Percentiles rank a stretch among this genome's conserved stretches.
These are phyloP conservation scores for Pseudogymnoascus sp. DNA, from an alignment of 2,329 filamentous ascomycete species.

Conservation along the genomic window DNA sequence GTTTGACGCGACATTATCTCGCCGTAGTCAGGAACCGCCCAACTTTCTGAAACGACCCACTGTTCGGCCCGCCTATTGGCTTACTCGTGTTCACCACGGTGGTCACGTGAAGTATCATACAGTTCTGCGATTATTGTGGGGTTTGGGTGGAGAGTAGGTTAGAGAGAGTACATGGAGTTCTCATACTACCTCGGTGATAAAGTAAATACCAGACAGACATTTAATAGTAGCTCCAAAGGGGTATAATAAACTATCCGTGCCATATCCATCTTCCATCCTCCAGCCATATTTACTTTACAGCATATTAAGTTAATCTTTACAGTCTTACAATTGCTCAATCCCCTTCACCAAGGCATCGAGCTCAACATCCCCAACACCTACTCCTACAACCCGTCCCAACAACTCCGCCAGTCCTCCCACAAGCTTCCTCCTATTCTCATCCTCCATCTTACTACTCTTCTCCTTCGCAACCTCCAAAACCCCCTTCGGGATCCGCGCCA, in stretches of 20 bases:
- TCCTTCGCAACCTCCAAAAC: conserved; percentile 72
- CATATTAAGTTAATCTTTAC: background rate
- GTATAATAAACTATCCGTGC: background rate
- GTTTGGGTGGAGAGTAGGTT: background rate
- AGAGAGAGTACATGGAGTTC: background rate
- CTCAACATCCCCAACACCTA: conserved; percentile 15
- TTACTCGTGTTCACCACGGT: background rate
- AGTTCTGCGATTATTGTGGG: background rate
- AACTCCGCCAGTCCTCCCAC: conserved; percentile 34
- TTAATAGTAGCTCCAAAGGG: background rate
- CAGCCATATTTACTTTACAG: background rate
- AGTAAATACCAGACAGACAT: background rate
- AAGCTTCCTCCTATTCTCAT: conserved; percentile 57
- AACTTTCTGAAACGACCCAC: background rate
- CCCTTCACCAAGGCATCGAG: conserved; percentile 24
- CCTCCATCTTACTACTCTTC: conserved; percentile 76
- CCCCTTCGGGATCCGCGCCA: conserved; percentile 71
- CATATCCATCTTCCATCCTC: background rate
- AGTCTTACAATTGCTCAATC: conserved; percentile 51
- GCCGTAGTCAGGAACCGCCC: conserved; percentile 1
- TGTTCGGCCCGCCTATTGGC: background rate
- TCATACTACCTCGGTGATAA: background rate
- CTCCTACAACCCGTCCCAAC: conserved; percentile 21
- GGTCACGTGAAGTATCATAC: background rate
- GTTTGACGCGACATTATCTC: background rate